Base-by-base conservation (phyloP, 768 basidiomycete species). In the Termitomyces sp. region DNA sequence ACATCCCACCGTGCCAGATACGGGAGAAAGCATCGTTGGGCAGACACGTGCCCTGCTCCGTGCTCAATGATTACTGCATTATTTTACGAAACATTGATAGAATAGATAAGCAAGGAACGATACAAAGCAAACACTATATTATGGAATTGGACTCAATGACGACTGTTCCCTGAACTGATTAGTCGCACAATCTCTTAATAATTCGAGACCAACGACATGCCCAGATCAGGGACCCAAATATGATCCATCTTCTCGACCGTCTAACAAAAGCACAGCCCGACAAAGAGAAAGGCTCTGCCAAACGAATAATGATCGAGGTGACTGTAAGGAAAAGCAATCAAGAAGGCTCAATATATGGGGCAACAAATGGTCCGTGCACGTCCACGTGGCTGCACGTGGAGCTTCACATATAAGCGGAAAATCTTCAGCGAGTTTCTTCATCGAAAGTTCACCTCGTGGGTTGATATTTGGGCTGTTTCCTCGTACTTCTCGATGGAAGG, bases 371-470 rank as follows among this genome's bases (percentile, higher is more conserved):
- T 82, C 83, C 78, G 83, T 85, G 84, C 82, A 76, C 75, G 39
- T 22, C 20, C 36, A 33, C 18, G 47, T 52, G 39, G 16, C n/a
- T 15, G 34, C 54, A 53, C 5, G 16, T 41, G 27, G 15, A 13
- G 11, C 27, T n/a, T 6, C 12, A 52, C 46, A 58, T 48, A 53
- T 57, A 42, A 37, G 30, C n/a, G 18, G 37, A 37, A 22, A 48
- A 16, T 54, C 46, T 34, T 2, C 1, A 16, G 11, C 0, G 12
- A 12, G 22, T 48, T 63, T 61, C 63, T 65, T 70, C 60, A 75
- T 78, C 78, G 86, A 87, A 88, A 88, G 85, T 88, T 57, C 79
- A 88, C 87, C 86, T 86, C 75, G 75, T 70, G 68, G 77, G 78
- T 76, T 80, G 84, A 86, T 87, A 87, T 88, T 88, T 88, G 86